Base-by-base conservation (phyloP, 129 eudicot genomes). In the Oenanthe sinensis region DNA sequence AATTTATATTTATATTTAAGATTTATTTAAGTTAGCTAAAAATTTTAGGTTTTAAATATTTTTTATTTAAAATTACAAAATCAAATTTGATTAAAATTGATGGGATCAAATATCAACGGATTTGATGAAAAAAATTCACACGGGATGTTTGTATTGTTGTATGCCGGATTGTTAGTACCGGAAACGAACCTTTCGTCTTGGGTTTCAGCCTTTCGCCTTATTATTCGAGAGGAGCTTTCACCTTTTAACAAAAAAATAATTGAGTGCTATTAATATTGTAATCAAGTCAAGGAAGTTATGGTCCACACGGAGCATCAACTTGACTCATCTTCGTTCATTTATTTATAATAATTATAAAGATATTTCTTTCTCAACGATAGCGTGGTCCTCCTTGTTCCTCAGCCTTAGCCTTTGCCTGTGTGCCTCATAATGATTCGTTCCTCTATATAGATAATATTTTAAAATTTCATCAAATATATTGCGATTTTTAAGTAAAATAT, bases 271-370 rank as follows among this genome's bases (percentile, higher is more conserved):
- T 33, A 67, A 67, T 67, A 9, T n/a, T 48, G 37, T 16, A 73
- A 73, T 43, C 26, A 43, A n/a, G 76, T 44, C 76, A n/a, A 73
- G 55, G 36, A 30, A 17, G 55, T 22, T 12, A 44, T n/a, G 76
- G 76, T 43, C 76, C 55, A 73, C 76, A 73, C 75, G 75, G 75
- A 40, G 47, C 33, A 71, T 2, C 13, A 39, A 39, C 75, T 72
- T 43, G 52, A 60, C 68, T 60, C 67, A 60, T 22, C 9, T 60
- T 20, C 62, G 3, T 22, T 60, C 33, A 2, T 60, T 60, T 36
- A 58, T 58, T n/a, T 9, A 2, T 9, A n/a, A n/a, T n/a, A n/a
- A n/a, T 36, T 68, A 2, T 19, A 5, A 0, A 7, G 76, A 72
- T 72, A 42, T 43, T n/a, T 60, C 24, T 6, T n/a, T n/a, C 68